Evolutionary conservation across 176 grass and related monocot genomes (phyloP), one percentile per base, ranked within the genome.

Genomic region (Eragrostis curvula): DNA sequence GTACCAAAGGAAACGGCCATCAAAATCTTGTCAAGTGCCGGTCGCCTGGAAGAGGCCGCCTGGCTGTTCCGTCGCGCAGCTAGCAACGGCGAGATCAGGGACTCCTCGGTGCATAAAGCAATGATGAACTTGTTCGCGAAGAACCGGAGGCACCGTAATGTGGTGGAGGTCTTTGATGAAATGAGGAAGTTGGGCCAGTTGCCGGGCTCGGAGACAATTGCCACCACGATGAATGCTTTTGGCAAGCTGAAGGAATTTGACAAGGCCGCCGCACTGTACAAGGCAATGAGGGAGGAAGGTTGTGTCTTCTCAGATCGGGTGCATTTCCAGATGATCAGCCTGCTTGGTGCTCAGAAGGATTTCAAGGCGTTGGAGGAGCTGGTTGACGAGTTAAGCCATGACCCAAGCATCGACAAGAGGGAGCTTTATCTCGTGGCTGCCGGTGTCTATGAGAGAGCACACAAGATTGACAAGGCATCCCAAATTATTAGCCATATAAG

Each of bases 311-410:
- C 93, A 25, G 93, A 96, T 47, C 77, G 93, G 68, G 96, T 96
- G 65, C 96, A 99, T 72, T 96, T 96, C 82, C 96, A 99, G 89
- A 99, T 99, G 96, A 79, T 96, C 65, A 94, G 93, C 68, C 87
- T 99, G 57, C 63, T 99, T 47, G 93, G 96, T 21, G 91, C 89
- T 25, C 87, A 87, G 81, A 85, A 90, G 60, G 87, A 99, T 63
- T 92, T 94, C 84, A 18, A 90, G n/a, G 85, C 82, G 52, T 57
- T 98, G 68, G 91, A 93, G 60, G 46, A 36, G 32, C 78, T 94
- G 82, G 81, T 92, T 36, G 87, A 56, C 7, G 83, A 89, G 73
- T 88, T 99, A 57, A 81, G 87, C 70, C 14, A 75, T 73, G 96
- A 95, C 29, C 88, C 88, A 12, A 87, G 77, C 49, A 93, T 98